phyloP scores from a whole-genome alignment of 768 basidiomycete genomes.

The Mycena alexandri region DNA sequence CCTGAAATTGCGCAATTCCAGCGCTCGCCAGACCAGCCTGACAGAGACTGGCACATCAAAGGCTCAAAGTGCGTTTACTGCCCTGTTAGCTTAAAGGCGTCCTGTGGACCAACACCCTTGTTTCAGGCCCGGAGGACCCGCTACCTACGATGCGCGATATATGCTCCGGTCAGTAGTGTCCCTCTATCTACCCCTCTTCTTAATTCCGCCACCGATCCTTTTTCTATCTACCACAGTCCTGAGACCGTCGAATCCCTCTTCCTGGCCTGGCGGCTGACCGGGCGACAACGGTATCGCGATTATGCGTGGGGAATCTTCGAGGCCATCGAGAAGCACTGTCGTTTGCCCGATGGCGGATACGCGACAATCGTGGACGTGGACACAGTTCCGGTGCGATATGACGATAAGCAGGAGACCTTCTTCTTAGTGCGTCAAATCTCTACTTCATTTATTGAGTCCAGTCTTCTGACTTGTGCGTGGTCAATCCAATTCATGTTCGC shows the following conservation, averaged over 20 bases:
- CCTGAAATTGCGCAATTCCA: constrained; percentile 81
- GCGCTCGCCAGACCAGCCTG: constrained; percentile 49
- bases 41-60: constrained; percentile 81
- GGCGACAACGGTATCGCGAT: constrained; percentile 73
- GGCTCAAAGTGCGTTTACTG: constrained; percentile 54
- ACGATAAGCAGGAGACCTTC: constrained; percentile 88
- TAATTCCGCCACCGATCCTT: background rate
- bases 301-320: constrained; percentile 81
- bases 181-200: background rate
- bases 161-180: constrained; percentile 39
- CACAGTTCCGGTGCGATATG: constrained; percentile 62
- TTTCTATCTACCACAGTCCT: constrained; percentile 55
- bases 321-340: constrained; percentile 76
- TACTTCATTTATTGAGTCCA: background rate
- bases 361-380: constrained; percentile 79
- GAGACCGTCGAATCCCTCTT: constrained; percentile 86
- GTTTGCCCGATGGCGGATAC: constrained; percentile 71
- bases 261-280: constrained; percentile 79
- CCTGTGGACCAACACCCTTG: too few species aligned
- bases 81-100: background rate
- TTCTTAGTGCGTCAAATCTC: constrained; percentile 63
- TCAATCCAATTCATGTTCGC: background rate
- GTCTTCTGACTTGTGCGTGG: too few species aligned
- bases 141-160: constrained; percentile 41
- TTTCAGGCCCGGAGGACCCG: constrained; percentile 39